These are phyloP conservation scores for Aspergillus carbonarius DNA, from an alignment of 2,329 filamentous ascomycete genomes.

Conservation along the genomic window DNA sequence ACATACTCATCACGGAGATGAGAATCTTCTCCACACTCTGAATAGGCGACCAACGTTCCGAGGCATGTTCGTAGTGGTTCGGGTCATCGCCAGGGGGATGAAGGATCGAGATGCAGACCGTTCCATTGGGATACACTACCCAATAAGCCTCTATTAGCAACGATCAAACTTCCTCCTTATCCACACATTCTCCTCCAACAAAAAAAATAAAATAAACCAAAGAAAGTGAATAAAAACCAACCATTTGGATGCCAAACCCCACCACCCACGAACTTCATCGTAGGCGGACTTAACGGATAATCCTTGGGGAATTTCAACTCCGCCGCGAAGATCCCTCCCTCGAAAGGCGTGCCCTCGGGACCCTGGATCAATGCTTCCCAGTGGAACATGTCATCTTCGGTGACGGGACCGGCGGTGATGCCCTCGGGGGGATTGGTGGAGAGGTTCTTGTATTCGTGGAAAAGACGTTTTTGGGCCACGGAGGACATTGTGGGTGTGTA, in stretches of 20 bases:
- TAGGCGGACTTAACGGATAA: slow-evolving; percentile 93
- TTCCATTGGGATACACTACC: slow-evolving; percentile 82
- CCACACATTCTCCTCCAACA: background rate
- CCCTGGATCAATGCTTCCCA: slow-evolving; percentile 98
- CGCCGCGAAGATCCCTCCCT: slow-evolving; percentile 92
- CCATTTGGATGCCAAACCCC: slow-evolving; percentile 93
- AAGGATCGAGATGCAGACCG: slow-evolving; percentile 97
- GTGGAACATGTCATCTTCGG: slow-evolving; percentile 89
- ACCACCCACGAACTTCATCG: slow-evolving; percentile 91
- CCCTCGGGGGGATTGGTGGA: slow-evolving; percentile 95
- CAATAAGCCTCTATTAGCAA: background rate
- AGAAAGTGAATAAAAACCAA: slow-evolving; percentile 42
- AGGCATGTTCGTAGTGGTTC: slow-evolving; percentile 96
- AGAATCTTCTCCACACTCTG: slow-evolving; percentile 98
- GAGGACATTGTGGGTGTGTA: slow-evolving; percentile 35
- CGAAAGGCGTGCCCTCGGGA: slow-evolving; percentile 92
- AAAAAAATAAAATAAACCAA: background rate
- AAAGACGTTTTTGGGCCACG: slow-evolving; percentile 72
- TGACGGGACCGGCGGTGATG: slow-evolving; percentile 90
- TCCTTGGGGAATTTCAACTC: slow-evolving; percentile 94
- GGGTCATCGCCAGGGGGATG: slow-evolving; percentile 96
- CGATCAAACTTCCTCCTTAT: background rate
- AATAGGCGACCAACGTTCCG: slow-evolving; percentile 93
- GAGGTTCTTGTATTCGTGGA: slow-evolving; percentile 93
- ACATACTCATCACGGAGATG: slow-evolving; percentile 96